Evolutionary conservation across 768 basidiomycete species (phyloP).

Genomic region (Serpula lacrymans): DNA sequence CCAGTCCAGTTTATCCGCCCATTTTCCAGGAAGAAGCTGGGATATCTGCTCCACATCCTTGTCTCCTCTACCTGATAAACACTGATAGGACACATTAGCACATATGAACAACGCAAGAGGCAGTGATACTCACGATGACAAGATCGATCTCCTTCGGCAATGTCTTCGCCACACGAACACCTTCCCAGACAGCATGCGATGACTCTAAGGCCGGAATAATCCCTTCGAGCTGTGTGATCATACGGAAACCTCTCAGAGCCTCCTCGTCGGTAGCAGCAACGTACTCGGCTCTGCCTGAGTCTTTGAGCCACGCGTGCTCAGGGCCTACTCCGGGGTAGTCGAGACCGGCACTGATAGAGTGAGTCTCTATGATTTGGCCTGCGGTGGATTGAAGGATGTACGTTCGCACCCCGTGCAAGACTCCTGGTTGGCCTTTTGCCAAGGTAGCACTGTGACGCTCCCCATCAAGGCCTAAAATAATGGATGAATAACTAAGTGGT

Average conservation of each 20-base stretch:
- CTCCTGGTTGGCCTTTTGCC: slow-evolving; percentile 86
- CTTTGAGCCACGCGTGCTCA: slow-evolving; percentile 97
- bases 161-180: slow-evolving; percentile 78
- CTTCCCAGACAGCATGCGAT: slow-evolving; percentile 94
- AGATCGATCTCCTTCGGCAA: slow-evolving; percentile 82
- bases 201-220: slow-evolving; percentile 98
- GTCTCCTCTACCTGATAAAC: slow-evolving; percentile 92
- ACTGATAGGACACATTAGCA: slow-evolving; percentile 41
- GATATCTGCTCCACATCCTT: slow-evolving; percentile 98
- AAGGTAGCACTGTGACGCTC: slow-evolving; percentile 91
- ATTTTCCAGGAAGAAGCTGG: slow-evolving; percentile 86
- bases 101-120: slow-evolving; percentile 6
- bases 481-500: background rate
- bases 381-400: slow-evolving; percentile 86
- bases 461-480: slow-evolving; percentile 62
- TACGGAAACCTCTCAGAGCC: slow-evolving; percentile 86
- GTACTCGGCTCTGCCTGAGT: slow-evolving; percentile 91
- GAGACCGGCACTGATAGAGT: slow-evolving; percentile 93
- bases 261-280: slow-evolving; percentile 92
- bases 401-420: slow-evolving; percentile 93
- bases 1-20: slow-evolving; percentile 95
- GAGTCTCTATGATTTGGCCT: slow-evolving; percentile 96
- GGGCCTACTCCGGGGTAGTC: slow-evolving; percentile 98
- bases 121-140: slow-evolving; percentile 69
- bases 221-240: slow-evolving; percentile 90